Conservation (phyloP, 495 filamentous ascomycete genomes). For the Tuber borchii region DNA sequence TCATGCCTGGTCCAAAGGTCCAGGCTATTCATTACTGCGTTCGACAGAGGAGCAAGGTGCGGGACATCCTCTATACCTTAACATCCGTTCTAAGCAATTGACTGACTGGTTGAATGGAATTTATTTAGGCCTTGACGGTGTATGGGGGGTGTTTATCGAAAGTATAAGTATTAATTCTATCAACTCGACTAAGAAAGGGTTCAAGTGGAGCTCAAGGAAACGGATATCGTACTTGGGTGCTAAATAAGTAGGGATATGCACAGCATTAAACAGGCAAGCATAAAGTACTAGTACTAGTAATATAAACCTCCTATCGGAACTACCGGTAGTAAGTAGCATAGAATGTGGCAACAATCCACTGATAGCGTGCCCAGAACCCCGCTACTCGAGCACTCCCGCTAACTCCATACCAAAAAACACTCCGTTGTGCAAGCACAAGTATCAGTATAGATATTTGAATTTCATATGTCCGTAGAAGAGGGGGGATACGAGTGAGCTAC, state of each 20-base stretch:
- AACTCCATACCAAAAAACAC: background rate
- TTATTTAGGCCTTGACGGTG: slow-evolving; percentile 30
- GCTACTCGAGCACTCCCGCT: background rate
- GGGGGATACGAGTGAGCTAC: background rate
- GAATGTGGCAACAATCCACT: background rate
- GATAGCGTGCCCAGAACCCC: background rate
- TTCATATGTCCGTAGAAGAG: background rate
- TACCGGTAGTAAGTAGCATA: background rate
- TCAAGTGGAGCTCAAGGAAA: background rate
- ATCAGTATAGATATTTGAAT: background rate
- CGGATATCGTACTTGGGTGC: background rate
- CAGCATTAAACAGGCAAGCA: background rate
- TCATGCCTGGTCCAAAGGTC: slow-evolving; percentile 50
- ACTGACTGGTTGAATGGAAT: background rate
- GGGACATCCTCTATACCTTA: background rate
- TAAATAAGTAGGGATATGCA: background rate
- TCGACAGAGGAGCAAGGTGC: slow-evolving; percentile 74
- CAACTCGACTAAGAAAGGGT: background rate
- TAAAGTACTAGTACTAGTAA: background rate
- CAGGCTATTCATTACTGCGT: slow-evolving; percentile 87
- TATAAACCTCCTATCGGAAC: background rate
- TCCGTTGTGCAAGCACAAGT: background rate
- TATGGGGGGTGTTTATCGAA: slow-evolving; percentile 32
- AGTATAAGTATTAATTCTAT: background rate
- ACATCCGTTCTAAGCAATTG: background rate